Conservation (phyloP, 805 yeast genomes). For the Candida hungchunana region DNA sequence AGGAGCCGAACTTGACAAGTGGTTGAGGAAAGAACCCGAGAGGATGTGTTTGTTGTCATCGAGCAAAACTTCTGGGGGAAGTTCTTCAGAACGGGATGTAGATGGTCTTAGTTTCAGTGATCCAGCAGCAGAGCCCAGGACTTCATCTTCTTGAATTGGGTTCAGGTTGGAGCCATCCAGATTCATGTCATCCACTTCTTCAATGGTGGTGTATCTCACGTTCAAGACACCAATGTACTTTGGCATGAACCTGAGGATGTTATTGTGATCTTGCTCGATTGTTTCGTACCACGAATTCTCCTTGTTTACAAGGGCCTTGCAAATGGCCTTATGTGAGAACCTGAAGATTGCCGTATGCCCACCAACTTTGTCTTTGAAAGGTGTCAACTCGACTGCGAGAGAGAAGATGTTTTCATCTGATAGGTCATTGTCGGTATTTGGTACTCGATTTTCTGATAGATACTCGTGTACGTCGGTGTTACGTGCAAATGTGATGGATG, state of each 20-base stretch:
- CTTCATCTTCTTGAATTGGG: conserved; percentile 17
- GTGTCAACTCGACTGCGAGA: conserved; percentile 82
- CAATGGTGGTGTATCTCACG: conserved; percentile 56
- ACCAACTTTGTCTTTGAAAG: conserved; percentile 92
- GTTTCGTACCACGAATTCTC: conserved; percentile 92
- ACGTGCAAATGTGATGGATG: conserved; percentile 14
- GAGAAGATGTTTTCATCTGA: conserved; percentile 43
- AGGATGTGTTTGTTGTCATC: conserved; percentile 91
- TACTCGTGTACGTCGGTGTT: conserved; percentile 12
- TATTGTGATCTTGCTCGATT: conserved; percentile 74
- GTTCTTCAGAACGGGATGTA: conserved; percentile 26
- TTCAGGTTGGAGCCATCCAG: conserved; percentile 15
- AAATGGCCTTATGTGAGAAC: conserved; percentile 86
- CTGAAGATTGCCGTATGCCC: conserved; percentile 97
- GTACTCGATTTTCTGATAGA: conserved; percentile 1
- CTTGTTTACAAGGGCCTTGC: conserved; percentile 85
- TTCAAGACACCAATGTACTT: conserved; percentile 90
- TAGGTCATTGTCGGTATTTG: conserved; percentile 10
- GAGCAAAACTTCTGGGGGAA: conserved; percentile 77
- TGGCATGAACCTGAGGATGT: conserved; percentile 83
- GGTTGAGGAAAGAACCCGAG: conserved; percentile 72
- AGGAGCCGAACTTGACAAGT: conserved; percentile 45
- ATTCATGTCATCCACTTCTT: conserved; percentile 10
- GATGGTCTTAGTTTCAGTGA: conserved; percentile 16
- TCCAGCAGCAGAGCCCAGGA: conserved; percentile 13